Evolutionary conservation across 352 stramenopile species (phyloP).

Genomic region (Globisporangium paddicum): DNA sequence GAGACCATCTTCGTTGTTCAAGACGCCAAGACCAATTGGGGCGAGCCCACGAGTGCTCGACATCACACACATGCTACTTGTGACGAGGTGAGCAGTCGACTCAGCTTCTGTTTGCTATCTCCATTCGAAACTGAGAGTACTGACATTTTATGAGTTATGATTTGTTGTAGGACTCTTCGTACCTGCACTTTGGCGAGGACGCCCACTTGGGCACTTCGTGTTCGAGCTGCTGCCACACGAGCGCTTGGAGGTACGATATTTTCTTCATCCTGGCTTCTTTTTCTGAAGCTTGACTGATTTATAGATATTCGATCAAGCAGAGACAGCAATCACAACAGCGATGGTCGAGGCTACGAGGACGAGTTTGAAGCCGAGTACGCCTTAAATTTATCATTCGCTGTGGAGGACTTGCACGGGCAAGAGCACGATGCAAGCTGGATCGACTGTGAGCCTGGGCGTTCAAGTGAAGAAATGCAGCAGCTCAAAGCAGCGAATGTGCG

Average conservation of each 20-base stretch:
- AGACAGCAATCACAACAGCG: too few species aligned
- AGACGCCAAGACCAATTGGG: constrained; percentile 15
- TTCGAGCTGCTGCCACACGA: not conserved
- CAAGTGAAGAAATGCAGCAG: not conserved
- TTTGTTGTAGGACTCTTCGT: not conserved
- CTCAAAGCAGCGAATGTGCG: not conserved
- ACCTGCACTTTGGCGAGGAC: not conserved
- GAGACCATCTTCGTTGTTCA: constrained; percentile 12
- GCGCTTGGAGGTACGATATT: not conserved
- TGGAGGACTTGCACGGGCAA: not conserved
- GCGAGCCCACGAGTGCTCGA: not conserved
- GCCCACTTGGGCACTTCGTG: not conserved
- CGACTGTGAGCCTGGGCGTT: not conserved
- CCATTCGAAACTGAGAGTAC: not conserved
- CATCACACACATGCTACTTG: too few species aligned
- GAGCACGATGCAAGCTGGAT: not conserved
- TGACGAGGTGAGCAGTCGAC: not conserved
- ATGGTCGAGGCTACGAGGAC: not conserved
- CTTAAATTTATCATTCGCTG: not conserved
- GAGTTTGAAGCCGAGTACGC: not conserved
- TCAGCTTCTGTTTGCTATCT: not conserved
- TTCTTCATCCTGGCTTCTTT: not conserved
- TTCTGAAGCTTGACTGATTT: too few species aligned
- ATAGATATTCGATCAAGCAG: too few species aligned
- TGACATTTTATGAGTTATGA: not conserved